Percentiles rank a stretch among this genome's conserved stretches.
Conservation (phyloP, 2,329 filamentous ascomycete species). For the Akanthomyces lecanii region DNA sequence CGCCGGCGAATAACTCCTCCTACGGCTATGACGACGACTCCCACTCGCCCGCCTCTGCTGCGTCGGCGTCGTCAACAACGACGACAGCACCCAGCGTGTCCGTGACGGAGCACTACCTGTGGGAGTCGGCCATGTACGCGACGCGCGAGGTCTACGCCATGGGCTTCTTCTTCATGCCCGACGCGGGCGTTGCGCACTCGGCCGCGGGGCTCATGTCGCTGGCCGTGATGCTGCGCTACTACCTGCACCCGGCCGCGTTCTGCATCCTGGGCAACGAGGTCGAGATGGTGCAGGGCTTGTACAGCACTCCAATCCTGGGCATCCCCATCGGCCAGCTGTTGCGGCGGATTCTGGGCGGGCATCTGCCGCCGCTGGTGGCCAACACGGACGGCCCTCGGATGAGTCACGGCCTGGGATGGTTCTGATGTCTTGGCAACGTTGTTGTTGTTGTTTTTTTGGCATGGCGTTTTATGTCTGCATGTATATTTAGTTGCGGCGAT, state of each 20-base stretch:
- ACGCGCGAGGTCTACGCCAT: slow-evolving; percentile 9
- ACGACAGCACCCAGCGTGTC: slow-evolving; percentile 3
- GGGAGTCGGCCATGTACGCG: slow-evolving; percentile 15
- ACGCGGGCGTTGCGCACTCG: slow-evolving; percentile 10
- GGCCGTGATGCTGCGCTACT: slow-evolving; percentile 12
- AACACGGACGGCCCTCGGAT: neutral
- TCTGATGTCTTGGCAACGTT: neutral
- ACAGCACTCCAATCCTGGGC: neutral
- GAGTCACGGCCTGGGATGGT: slow-evolving; percentile 12
- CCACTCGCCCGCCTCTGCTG: neutral
- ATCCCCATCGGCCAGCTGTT: slow-evolving; percentile 12
- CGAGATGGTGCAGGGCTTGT: slow-evolving; percentile 8
- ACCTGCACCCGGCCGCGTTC: slow-evolving; percentile 9
- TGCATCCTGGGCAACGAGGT: slow-evolving; percentile 11
- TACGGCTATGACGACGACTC: neutral
- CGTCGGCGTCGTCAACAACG: neutral
- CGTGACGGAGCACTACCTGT: slow-evolving; percentile 11
- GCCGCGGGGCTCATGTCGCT: slow-evolving; percentile 14
- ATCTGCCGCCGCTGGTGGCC: slow-evolving; percentile 1
- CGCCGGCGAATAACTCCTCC: neutral
- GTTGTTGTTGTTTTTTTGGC: neutral
- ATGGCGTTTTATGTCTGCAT: neutral
- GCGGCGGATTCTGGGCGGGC: neutral
- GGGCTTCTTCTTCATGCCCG: slow-evolving; percentile 11
- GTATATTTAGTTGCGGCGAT: neutral